These are phyloP conservation scores for Aspergillus sp. DNA, from an alignment of 2,329 filamentous ascomycete genomes.

Conservation along the genomic window DNA sequence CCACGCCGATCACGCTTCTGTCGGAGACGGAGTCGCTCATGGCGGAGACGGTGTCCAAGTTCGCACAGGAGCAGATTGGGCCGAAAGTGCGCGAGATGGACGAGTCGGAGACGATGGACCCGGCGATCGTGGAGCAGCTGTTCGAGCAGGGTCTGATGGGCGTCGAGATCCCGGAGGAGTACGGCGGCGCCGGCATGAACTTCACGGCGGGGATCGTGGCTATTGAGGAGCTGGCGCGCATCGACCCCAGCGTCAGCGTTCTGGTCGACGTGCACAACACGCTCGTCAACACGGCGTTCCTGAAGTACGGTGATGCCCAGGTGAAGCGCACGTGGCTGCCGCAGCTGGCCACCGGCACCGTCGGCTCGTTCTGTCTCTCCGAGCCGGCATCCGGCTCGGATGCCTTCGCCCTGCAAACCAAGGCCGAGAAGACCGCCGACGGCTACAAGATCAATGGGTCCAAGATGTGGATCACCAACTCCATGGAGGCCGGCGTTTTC, in stretches of 20 bases:
- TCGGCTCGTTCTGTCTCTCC: slow-evolving; percentile 88
- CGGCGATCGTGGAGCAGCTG: slow-evolving; percentile 79
- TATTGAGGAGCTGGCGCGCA: slow-evolving; percentile 92
- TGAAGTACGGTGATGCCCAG: slow-evolving; percentile 77
- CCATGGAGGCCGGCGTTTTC: slow-evolving; percentile 89
- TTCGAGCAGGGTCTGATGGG: slow-evolving; percentile 99
- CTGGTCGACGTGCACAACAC: slow-evolving; percentile 98
- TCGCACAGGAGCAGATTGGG: slow-evolving; percentile 82
- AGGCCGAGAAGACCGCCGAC: slow-evolving; percentile 76
- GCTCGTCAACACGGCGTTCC: slow-evolving; percentile 86
- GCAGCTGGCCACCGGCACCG: slow-evolving; percentile 82
- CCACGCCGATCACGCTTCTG: slow-evolving; percentile 89
- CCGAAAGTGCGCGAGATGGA: slow-evolving; percentile 97
- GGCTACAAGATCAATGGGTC: slow-evolving; percentile 85
- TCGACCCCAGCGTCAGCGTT: slow-evolving; percentile 93
- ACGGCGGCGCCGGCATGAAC: slow-evolving; percentile 96
- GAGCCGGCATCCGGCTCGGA: slow-evolving; percentile 93
- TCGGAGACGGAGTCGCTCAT: slow-evolving; percentile 88
- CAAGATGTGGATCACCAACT: slow-evolving; percentile 99
- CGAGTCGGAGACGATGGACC: slow-evolving; percentile 92
- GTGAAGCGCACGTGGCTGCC: slow-evolving; percentile 86
- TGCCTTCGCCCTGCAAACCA: slow-evolving; percentile 91
- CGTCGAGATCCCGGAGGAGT: slow-evolving; percentile 96
- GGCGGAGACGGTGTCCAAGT: slow-evolving; percentile 86
- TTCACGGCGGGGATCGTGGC: slow-evolving; percentile 95